Base-by-base conservation (phyloP, 768 basidiomycete species). In the Tylopilus balloui region DNA sequence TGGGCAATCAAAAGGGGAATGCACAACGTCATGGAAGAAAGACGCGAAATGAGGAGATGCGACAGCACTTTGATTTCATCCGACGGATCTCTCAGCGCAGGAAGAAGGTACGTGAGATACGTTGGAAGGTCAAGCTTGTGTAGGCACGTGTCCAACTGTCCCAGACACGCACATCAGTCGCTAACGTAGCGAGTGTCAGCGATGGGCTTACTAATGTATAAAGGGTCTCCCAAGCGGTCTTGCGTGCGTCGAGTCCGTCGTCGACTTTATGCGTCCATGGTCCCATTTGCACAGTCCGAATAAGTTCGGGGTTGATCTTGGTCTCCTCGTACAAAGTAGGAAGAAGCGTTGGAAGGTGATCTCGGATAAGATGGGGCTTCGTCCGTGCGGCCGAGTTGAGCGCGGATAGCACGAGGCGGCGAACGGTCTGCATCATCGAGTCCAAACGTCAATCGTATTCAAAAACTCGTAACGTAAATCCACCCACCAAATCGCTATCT, bases 51-150 rank as follows among this genome's bases (percentile, higher is more conserved):
- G 74, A 95, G 88, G 81, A 99, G 90, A 68, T 95, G 91, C 45
- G 86, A 92, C 51, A 97, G 81, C 39, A 97, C 92, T 69, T 97
- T 97, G 74, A 99, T 90, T 65, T 98, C 96, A 65, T 98, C 93
- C 5, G 89, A 89, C 47, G 87, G 85, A 65, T 99, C 96, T 2
- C 78, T 73, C 12, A 98, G 79, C 1, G 92, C 94, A 1, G 80
- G 79, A 42, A 95, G 76, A 39, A 97, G 86, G 39, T 84, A 80
- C 20, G 75, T 77, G 20, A 97, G 76, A 74, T 95, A 93, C 37
- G 86, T 83, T 54, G 88, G 82, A 17, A 96, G 73, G 62, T 96
- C 94, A 41, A 99, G 78, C 63, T 87, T 89, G 50, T 78, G 74
- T 48, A 97, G 77, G 65, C 92, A 97, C 2, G 92, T 97, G 58